phyloP scores from a whole-genome alignment of 1,284 basidiomycete species.

The Sanghuangporus sanghuang region DNA sequence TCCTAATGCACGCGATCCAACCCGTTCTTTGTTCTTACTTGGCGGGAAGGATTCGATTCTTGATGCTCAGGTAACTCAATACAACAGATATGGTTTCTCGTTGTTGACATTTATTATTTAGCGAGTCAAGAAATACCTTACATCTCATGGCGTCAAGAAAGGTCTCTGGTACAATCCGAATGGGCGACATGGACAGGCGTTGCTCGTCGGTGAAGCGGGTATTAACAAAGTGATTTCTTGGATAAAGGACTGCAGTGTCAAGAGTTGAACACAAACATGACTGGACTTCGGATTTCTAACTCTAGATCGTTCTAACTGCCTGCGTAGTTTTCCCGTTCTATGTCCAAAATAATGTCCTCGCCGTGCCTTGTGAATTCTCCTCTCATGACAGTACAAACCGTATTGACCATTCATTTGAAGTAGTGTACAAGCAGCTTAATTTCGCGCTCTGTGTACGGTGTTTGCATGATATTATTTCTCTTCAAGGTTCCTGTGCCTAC shows the following conservation, averaged over 20 bases:
- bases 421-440: background rate
- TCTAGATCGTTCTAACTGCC: background rate
- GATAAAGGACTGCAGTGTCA: conserved; percentile 32
- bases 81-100: conserved; percentile 17
- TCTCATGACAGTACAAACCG: no score
- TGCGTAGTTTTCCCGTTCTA: background rate
- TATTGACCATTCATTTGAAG: background rate
- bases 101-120: conserved; percentile 25
- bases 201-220: conserved; percentile 49
- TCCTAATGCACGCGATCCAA: conserved; percentile 61
- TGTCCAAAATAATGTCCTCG: background rate
- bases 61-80: conserved; percentile 49
- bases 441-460: background rate
- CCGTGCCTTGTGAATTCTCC: no score
- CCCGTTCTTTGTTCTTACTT: conserved; percentile 64
- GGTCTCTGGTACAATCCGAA: conserved; percentile 67
- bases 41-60: conserved; percentile 80
- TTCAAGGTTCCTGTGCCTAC: background rate
- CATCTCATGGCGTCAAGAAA: conserved; percentile 67
- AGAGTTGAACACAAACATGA: background rate
- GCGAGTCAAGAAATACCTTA: conserved; percentile 71
- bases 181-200: conserved; percentile 69
- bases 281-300: background rate
- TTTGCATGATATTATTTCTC: background rate
- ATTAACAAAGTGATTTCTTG: conserved; percentile 62